Evolutionary conservation across 1,284 basidiomycete genomes (phyloP), one percentile per base, ranked within the genome.

Genomic region (Ustilago curta): DNA sequence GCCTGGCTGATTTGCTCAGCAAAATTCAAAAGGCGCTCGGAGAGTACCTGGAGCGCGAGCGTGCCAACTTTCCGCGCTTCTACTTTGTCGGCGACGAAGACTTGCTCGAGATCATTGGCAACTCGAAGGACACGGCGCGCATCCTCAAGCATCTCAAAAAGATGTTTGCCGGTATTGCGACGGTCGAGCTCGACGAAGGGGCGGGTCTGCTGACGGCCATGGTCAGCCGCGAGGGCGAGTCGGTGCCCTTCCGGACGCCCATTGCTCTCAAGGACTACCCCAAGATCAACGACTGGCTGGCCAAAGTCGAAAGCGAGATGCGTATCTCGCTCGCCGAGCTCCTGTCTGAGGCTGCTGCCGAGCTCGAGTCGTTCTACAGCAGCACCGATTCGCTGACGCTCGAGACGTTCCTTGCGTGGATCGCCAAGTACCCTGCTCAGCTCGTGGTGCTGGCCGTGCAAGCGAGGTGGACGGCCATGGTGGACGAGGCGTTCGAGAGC

Each of bases 31-130:
- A 99, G 86, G 97, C 97, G 1, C 90, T 99, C 5, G 97, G 97
- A 85, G 97, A 99, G 88, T 99, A 99, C 83, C 89, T 99, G 27
- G 97, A 99, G 84, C 91, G 96, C 67, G 97, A 99, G 85, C 95
- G 27, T 93, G 94, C 0, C 39, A 80, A 77, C 64, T 99, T 99
- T 90, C 97, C 97, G 72, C 93, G 97, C 18, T 99, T 99, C 88
- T 99, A 99, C 87, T 99, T 99, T 85, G 95, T 99, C 60, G 97
- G 97, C 82, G 97, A 99, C 86, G 97, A 99, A 84, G 97, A 99
- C 85, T 87, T 99, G 73, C 89, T 99, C 70, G 97, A 99, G 86
- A 99, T 99, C 82, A 97, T 99, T 71, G 97, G 97, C 75, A 99
- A 99, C 87, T 96, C 94, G 88, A 99, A 98, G 86, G 97, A 99